Percentiles rank a stretch among this genome's conserved stretches.
These are phyloP conservation scores for Trichoderma atroviride DNA, from an alignment of 2,329 filamentous ascomycete genomes.

Conservation along the genomic window DNA sequence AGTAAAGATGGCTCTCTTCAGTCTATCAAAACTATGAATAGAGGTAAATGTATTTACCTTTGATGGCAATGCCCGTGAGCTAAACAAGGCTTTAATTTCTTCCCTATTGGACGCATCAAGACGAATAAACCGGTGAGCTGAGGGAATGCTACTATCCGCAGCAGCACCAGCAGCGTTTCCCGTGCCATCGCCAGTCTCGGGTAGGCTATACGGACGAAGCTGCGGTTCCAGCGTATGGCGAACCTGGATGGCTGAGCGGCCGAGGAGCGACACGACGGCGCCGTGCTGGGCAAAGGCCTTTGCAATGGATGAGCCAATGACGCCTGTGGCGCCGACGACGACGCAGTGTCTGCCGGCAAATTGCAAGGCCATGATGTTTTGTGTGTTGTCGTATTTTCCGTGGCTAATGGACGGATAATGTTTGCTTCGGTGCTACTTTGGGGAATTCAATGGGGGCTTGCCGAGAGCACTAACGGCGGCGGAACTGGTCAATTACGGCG, in stretches of 20 bases:
- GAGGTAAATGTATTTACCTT: conserved; percentile 26
- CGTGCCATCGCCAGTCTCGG: conserved; percentile 2
- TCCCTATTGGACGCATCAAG: conserved; percentile 38
- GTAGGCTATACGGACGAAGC: conserved; percentile 34
- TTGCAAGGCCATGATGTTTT: conserved; percentile 35
- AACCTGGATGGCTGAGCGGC: conserved; percentile 55
- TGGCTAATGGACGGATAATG: neutral
- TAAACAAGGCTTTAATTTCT: conserved; percentile 40
- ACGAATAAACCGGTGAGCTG: conserved; percentile 40
- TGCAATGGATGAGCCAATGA: conserved; percentile 71
- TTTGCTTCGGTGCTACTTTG: conserved; percentile 1
- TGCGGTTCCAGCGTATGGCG: conserved; percentile 43
- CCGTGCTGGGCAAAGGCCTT: conserved; percentile 65
- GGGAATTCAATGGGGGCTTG: neutral
- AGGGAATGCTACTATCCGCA: conserved; percentile 28
- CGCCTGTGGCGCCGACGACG: conserved; percentile 70
- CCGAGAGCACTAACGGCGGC: neutral
- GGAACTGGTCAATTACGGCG: neutral
- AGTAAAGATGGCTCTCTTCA: neutral
- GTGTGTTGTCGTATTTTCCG: neutral
- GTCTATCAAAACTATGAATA: neutral
- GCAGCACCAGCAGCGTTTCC: neutral
- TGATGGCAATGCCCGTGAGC: conserved; percentile 22
- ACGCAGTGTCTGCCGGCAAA: conserved; percentile 57
- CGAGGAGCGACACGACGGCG: conserved; percentile 62